Evolutionary conservation across 345 rosid genomes (phyloP).

Genomic region (Eucalyptus curtisii): DNA sequence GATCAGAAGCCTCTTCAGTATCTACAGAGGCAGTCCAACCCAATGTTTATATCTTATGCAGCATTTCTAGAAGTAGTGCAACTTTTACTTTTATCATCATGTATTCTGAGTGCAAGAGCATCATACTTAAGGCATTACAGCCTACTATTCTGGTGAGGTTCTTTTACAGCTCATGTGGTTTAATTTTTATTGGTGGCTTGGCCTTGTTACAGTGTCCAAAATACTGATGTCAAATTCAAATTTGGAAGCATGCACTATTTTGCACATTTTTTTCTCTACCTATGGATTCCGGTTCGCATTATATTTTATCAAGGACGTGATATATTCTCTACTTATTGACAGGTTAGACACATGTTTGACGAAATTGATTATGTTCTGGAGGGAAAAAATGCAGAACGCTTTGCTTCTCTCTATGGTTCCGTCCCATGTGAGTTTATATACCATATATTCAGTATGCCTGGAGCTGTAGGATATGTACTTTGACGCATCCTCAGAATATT

Average conservation of each 20-base stretch:
- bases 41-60: neutral
- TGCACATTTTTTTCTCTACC: neutral
- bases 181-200: neutral
- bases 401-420: conserved; percentile 65
- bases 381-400: conserved; percentile 92
- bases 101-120: neutral
- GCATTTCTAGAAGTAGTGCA: neutral
- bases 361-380: conserved; percentile 86
- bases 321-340: conserved; percentile 37
- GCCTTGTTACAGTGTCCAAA: neutral
- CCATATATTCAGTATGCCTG: neutral
- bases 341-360: conserved; percentile 99
- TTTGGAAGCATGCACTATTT: neutral
- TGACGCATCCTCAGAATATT: neutral
- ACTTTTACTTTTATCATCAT: neutral
- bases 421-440: neutral
- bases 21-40: neutral
- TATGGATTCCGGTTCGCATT: neutral
- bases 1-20: neutral
- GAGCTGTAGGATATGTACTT: neutral
- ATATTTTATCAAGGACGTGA: neutral
- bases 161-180: neutral
- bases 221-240: neutral
- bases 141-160: neutral
- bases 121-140: neutral